Conservation (phyloP, 768 basidiomycete genomes). For the Tricholoma sp. region DNA sequence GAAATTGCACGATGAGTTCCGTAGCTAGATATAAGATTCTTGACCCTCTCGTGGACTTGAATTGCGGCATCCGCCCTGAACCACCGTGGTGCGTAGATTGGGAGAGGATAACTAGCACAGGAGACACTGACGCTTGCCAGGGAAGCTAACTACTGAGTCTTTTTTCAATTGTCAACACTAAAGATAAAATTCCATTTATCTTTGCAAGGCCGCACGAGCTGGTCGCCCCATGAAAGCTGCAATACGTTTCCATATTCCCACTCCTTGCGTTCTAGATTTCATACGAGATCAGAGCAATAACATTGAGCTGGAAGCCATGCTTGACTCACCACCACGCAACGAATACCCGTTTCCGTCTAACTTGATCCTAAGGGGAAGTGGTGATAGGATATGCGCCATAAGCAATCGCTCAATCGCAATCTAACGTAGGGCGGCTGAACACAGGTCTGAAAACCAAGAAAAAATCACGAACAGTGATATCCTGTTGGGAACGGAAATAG, state of each 20-base stretch:
- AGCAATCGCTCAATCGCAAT: constrained; percentile 29
- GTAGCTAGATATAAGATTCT: too few relatives aligned
- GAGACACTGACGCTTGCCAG: too few relatives aligned
- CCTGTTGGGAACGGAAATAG: constrained; percentile 26
- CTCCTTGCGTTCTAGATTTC: constrained; percentile 18
- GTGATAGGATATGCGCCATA: constrained; percentile 23
- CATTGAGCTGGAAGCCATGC: constrained; percentile 2
- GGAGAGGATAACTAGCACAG: too few relatives aligned
- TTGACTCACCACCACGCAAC: constrained; percentile 23
- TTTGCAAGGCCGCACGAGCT: constrained; percentile 15
- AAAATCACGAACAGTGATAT: constrained; percentile 28
- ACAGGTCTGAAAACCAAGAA: neutral
- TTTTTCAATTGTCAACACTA: constrained; percentile 2
- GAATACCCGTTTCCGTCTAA: constrained; percentile 26
- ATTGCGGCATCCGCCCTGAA: too few relatives aligned
- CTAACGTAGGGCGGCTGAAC: constrained; percentile 11
- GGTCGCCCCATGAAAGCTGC: constrained; percentile 25
- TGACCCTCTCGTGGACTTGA: too few relatives aligned
- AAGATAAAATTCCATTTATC: constrained; percentile 32
- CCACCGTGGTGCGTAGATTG: too few relatives aligned
- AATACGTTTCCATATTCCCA: constrained; percentile 28
- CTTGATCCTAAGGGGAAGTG: constrained; percentile 21
- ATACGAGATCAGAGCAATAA: neutral
- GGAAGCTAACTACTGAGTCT: too few relatives aligned
- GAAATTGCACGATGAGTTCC: too few relatives aligned